Evolutionary conservation across 352 stramenopile species (phyloP).

Genomic region (Bremia lactucae): DNA sequence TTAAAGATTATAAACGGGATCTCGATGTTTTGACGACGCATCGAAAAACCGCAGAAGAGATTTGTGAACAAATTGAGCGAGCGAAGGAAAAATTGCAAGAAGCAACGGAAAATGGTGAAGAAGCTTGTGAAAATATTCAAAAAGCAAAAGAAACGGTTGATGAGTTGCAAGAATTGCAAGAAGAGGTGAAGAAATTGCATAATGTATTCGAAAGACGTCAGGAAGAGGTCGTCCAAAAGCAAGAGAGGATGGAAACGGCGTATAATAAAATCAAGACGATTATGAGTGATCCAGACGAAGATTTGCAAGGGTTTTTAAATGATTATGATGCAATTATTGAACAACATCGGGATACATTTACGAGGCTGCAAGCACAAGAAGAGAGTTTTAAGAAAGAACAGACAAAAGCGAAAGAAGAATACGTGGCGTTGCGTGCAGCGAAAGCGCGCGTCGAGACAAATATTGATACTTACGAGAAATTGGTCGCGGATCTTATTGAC

Average conservation of each 20-base stretch:
- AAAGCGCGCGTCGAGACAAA: constrained; percentile 47
- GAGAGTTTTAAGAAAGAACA: constrained; percentile 21
- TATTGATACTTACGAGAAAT: constrained; percentile 32
- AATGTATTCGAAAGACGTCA: constrained; percentile 24
- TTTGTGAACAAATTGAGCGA: constrained; percentile 42
- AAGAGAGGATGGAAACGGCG: constrained; percentile 25
- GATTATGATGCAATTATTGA: constrained; percentile 49
- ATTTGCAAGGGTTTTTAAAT: constrained; percentile 37
- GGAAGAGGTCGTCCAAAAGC: constrained; percentile 26
- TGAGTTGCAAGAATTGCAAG: constrained; percentile 41
- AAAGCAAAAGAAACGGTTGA: constrained; percentile 38
- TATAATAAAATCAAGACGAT: constrained; percentile 48
- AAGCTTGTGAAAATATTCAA: constrained; percentile 27
- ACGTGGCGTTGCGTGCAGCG: constrained; percentile 20
- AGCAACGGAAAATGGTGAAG: constrained; percentile 24
- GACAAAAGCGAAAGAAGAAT: constrained; percentile 19
- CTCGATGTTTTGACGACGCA: constrained; percentile 87
- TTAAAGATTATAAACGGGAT: constrained; percentile 92
- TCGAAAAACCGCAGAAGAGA: constrained; percentile 43
- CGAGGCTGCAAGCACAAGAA: constrained; percentile 25
- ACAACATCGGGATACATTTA: constrained; percentile 26
- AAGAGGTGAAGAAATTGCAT: constrained; percentile 29
- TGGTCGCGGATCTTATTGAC: constrained; percentile 33
- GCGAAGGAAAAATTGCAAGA: constrained; percentile 34
- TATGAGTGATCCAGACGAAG: constrained; percentile 63